phyloP scores from a whole-genome alignment of 192 early-diverging fungal species.

The Lunasporangiospora selenospora region DNA sequence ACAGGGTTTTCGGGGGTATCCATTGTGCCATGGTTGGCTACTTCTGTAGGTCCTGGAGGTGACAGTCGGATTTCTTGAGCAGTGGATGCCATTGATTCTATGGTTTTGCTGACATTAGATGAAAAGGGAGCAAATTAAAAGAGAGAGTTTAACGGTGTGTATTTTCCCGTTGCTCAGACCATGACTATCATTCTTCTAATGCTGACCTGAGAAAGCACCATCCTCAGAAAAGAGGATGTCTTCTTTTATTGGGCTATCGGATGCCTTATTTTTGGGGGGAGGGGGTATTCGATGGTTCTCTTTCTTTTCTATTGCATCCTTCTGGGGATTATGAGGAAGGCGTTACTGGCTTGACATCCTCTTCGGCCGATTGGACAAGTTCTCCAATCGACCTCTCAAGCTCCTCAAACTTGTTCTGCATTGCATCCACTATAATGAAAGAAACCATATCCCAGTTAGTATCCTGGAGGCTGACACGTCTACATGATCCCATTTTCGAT shows the following conservation, averaged over 20 bases:
- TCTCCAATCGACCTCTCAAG: constrained; percentile 46
- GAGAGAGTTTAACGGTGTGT: not conserved
- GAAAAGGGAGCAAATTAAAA: not conserved
- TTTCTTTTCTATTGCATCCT: too few relatives aligned
- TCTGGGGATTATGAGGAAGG: too few relatives aligned
- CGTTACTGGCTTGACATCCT: constrained; percentile 24
- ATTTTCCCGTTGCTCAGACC: too few relatives aligned
- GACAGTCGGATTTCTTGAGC: not conserved
- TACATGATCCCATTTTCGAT: too few relatives aligned
- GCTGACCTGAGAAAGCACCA: too few relatives aligned
- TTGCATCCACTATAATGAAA: constrained; percentile 31
- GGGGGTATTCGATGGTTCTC: too few relatives aligned
- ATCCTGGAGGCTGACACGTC: too few relatives aligned
- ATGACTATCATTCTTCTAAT: too few relatives aligned
- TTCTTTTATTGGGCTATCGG: too few relatives aligned
- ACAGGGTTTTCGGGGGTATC: constrained; percentile 4
- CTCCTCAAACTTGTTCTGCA: constrained; percentile 44
- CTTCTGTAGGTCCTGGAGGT: not conserved
- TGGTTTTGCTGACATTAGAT: not conserved
- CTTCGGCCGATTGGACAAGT: constrained; percentile 37
- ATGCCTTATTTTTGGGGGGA: too few relatives aligned
- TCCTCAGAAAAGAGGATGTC: too few relatives aligned
- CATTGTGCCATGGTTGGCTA: not conserved
- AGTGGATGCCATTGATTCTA: not conserved
- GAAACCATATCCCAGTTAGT: too few relatives aligned